phyloP scores from a whole-genome alignment of 352 stramenopile species.

The Aphanomyces cochlioides region DNA sequence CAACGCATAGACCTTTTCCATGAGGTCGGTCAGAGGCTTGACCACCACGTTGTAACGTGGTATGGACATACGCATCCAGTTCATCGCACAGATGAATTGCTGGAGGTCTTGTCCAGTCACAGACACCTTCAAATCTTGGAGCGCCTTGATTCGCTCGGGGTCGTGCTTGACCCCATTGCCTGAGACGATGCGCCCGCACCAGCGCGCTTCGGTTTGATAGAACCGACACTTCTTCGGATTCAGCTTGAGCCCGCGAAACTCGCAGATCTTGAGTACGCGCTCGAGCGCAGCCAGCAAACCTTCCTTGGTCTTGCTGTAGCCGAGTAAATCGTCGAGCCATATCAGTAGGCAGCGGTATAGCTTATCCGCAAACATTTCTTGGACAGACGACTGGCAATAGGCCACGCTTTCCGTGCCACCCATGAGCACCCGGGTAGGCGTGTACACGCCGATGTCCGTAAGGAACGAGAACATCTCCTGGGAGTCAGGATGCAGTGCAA shows the following conservation, averaged over 20 bases:
- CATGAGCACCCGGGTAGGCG: constrained; percentile 27
- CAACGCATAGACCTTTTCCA: neutral
- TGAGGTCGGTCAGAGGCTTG: neutral
- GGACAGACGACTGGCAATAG: constrained; percentile 18
- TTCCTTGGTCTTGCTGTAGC: constrained; percentile 34
- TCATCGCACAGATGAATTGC: constrained; percentile 7
- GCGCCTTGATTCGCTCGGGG: constrained; percentile 17
- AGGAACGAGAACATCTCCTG: constrained; percentile 18
- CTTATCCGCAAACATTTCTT: neutral
- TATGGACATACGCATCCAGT: constrained; percentile 19
- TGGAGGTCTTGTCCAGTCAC: constrained; percentile 23
- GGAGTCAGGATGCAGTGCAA: neutral
- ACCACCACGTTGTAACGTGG: neutral
- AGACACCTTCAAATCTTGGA: constrained; percentile 19
- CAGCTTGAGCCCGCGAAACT: constrained; percentile 33
- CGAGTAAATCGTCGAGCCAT: constrained; percentile 39
- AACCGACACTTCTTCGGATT: constrained; percentile 32
- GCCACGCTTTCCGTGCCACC: constrained; percentile 17
- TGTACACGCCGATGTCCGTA: constrained; percentile 26
- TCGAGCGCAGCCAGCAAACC: constrained; percentile 32
- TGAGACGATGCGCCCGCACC: constrained; percentile 24
- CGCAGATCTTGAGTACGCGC: constrained; percentile 31
- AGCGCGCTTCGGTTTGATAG: constrained; percentile 33
- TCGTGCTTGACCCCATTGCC: constrained; percentile 7
- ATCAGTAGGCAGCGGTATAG: constrained; percentile 33